phyloP scores from a whole-genome alignment of 345 rosid species.

The Salix brachista region DNA sequence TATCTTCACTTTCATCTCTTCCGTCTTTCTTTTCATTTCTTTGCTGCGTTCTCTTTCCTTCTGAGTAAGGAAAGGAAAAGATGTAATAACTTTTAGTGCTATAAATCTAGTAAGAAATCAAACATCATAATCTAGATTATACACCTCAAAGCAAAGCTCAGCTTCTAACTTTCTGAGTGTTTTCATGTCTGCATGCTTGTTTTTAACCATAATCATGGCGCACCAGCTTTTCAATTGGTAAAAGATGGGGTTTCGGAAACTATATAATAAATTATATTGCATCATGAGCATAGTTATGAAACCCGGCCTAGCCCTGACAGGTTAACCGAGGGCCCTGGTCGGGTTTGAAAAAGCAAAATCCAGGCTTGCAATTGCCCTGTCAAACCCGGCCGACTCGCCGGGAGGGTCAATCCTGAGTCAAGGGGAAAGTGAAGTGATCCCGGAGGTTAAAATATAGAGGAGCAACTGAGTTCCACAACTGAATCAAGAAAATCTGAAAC shows the following conservation, averaged over 20 bases:
- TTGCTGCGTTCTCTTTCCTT: constrained; percentile 42
- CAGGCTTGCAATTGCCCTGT: too few relatives aligned
- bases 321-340: too few relatives aligned
- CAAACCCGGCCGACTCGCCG: too few relatives aligned
- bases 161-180: not conserved
- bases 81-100: not conserved
- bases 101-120: not conserved
- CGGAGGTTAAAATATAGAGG: not conserved
- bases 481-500: not conserved
- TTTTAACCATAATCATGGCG: not conserved
- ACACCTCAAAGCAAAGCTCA: not conserved
- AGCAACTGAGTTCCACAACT: not conserved
- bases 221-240: not conserved
- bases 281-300: not conserved
- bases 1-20: constrained; percentile 45
- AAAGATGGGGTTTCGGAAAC: not conserved
- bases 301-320: too few relatives aligned
- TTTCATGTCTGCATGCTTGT: not conserved
- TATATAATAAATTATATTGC: not conserved
- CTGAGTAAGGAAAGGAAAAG: constrained; percentile 24
- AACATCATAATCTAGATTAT: not conserved
- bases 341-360: too few relatives aligned
- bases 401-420: too few relatives aligned
- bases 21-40: constrained; percentile 39
- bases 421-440: not conserved